Percentiles rank a stretch among this genome's conserved stretches.
Conservation (phyloP, 2,329 filamentous ascomycete genomes). For the Epichloe amarillans region DNA sequence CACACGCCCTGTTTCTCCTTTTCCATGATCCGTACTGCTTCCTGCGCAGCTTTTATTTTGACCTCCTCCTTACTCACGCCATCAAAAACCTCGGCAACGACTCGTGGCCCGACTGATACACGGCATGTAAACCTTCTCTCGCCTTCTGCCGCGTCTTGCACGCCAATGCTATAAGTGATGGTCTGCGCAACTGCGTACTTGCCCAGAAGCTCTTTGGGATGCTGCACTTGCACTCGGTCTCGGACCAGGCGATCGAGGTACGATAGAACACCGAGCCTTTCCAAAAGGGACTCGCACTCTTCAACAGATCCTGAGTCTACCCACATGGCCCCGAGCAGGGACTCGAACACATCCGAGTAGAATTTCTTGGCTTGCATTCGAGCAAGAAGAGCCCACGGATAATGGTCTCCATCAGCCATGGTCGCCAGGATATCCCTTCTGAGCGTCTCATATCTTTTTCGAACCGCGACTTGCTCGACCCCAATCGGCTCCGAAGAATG, state of each 20-base stretch:
- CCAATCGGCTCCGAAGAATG: conserved; percentile 37
- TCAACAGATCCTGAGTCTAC: conserved; percentile 58
- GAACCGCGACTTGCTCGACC: conserved; percentile 28
- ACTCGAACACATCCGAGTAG: conserved; percentile 74
- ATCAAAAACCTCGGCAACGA: conserved; percentile 31
- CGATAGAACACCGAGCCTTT: conserved; percentile 49
- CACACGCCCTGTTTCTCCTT: conserved; percentile 6
- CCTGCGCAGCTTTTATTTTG: conserved; percentile 40
- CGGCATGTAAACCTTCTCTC: conserved; percentile 28
- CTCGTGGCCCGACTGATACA: conserved; percentile 33
- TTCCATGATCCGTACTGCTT: conserved; percentile 28
- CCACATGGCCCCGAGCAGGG: conserved; percentile 69
- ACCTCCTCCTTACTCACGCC: conserved; percentile 39
- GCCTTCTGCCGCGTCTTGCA: conserved; percentile 8
- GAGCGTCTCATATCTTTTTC: conserved; percentile 33
- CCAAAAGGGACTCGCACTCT: conserved; percentile 46
- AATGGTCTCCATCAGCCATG: conserved; percentile 37
- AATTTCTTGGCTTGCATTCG: conserved; percentile 59
- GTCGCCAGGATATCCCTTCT: conserved; percentile 34
- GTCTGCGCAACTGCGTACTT: conserved; percentile 36
- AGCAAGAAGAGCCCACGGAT: conserved; percentile 66
- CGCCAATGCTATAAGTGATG: conserved; percentile 39
- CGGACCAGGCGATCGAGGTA: conserved; percentile 49
- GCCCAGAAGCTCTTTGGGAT: conserved; percentile 58
- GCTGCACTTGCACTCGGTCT: conserved; percentile 41